phyloP scores from a whole-genome alignment of 78 protist genomes.

The Ministeria vibrans region DNA sequence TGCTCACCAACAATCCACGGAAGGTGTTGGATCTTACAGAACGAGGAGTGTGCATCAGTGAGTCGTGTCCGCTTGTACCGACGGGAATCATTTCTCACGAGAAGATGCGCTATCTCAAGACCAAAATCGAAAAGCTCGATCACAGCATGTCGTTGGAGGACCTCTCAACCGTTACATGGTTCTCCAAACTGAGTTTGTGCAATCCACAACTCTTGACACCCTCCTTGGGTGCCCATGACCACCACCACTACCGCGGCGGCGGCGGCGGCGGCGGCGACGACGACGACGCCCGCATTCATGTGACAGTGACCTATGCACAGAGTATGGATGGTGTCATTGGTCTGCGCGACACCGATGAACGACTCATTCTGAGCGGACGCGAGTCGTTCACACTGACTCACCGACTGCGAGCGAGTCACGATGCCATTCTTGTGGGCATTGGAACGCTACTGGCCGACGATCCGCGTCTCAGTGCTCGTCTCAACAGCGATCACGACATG shows the following conservation, averaged over 20 bases:
- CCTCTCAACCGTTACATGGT: too few species aligned
- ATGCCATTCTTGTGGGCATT: slow-evolving; percentile 31
- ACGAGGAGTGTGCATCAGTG: too few species aligned
- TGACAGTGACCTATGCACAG: slow-evolving; percentile 38
- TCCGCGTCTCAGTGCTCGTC: slow-evolving; percentile 27
- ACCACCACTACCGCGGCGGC: neutral
- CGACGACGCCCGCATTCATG: neutral
- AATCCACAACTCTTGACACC: too few species aligned
- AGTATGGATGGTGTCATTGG: slow-evolving; percentile 33
- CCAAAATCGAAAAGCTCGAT: too few species aligned
- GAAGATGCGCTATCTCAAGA: too few species aligned
- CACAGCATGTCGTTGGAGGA: too few species aligned
- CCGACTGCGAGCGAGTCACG: slow-evolving; percentile 22
- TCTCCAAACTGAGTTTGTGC: too few species aligned
- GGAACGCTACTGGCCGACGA: slow-evolving; percentile 25
- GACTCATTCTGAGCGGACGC: slow-evolving; percentile 15
- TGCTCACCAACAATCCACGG: slow-evolving; percentile 26
- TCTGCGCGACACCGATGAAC: neutral
- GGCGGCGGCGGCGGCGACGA: neutral
- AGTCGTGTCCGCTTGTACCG: too few species aligned
- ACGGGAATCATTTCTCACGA: too few species aligned
- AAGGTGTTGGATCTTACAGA: too few species aligned
- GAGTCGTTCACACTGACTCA: slow-evolving; percentile 29
- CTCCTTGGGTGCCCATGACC: too few species aligned
- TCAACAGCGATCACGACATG: too few species aligned